A percentile compares a stretch with the other conserved stretches of the same genome.
Evolutionary conservation across 1,284 basidiomycete species (phyloP).

Genomic region (Mycosarcoma maydis): DNA sequence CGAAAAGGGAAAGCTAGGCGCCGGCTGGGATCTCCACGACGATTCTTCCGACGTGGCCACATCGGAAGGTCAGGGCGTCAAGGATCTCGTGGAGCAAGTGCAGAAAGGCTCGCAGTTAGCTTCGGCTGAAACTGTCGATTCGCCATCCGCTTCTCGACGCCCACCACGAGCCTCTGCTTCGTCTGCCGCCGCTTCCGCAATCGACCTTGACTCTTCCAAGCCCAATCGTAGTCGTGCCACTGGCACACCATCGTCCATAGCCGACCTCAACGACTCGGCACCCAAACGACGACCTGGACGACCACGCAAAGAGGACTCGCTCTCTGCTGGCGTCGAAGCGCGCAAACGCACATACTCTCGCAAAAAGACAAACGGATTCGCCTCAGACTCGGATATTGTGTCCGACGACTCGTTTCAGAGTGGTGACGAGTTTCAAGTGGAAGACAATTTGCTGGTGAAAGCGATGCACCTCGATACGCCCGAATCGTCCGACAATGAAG

Average conservation of each 20-base stretch:
- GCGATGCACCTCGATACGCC: slow-evolving; percentile 40
- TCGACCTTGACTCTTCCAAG: slow-evolving; percentile 4
- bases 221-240: slow-evolving; percentile 8
- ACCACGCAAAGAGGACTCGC: slow-evolving; percentile 36
- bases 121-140: not conserved
- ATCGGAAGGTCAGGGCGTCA: slow-evolving; percentile 42
- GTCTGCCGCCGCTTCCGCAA: slow-evolving; percentile 15
- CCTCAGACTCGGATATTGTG: slow-evolving; percentile 34
- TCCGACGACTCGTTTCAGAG: slow-evolving; percentile 49
- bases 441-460: slow-evolving; percentile 45
- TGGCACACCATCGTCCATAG: slow-evolving; percentile 18
- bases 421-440: slow-evolving; percentile 41
- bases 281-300: slow-evolving; percentile 38
- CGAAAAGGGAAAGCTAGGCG: slow-evolving; percentile 32
- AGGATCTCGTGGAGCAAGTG: slow-evolving; percentile 44
- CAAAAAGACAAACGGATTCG: slow-evolving; percentile 25
- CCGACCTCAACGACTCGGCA: slow-evolving; percentile 13
- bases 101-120: slow-evolving; percentile 11
- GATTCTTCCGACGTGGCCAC: slow-evolving; percentile 36
- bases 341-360: slow-evolving; percentile 23
- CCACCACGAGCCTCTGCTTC: slow-evolving; percentile 18
- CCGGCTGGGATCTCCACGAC: slow-evolving; percentile 48
- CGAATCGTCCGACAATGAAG: slow-evolving; percentile 39
- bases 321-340: slow-evolving; percentile 34
- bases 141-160: not conserved